These are phyloP conservation scores for Prinsepia uniflora DNA, from an alignment of 306 rosid genomes.

Conservation along the genomic window DNA sequence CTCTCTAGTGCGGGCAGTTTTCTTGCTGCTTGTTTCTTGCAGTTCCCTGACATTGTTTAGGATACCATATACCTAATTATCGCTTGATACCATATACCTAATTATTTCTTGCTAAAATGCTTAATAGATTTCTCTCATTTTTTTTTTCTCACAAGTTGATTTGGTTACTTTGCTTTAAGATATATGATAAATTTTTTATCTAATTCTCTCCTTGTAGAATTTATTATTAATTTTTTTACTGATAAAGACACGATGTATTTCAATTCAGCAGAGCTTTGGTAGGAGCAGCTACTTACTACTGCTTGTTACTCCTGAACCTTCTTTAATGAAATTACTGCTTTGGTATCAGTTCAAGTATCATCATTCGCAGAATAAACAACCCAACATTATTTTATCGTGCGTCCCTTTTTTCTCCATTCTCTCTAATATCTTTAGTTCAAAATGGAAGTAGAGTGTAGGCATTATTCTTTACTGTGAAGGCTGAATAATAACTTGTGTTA, in stretches of 20 bases:
- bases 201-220: background rate
- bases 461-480: background rate
- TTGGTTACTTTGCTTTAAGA: background rate
- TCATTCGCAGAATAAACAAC: background rate
- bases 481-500: background rate
- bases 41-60: background rate
- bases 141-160: background rate
- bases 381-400: background rate
- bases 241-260: background rate
- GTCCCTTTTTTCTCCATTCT: background rate
- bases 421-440: background rate
- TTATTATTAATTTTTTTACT: no score
- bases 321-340: background rate
- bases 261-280: background rate
- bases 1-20: background rate
- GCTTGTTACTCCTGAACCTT: background rate
- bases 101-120: background rate
- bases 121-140: no score
- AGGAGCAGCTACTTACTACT: background rate
- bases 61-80: background rate
- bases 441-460: background rate
- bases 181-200: background rate
- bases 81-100: background rate
- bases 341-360: background rate
- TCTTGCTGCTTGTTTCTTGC: slow-evolving; percentile 16